Conservation (phyloP, 306 rosid genomes). For the Cicer judaicum region DNA sequence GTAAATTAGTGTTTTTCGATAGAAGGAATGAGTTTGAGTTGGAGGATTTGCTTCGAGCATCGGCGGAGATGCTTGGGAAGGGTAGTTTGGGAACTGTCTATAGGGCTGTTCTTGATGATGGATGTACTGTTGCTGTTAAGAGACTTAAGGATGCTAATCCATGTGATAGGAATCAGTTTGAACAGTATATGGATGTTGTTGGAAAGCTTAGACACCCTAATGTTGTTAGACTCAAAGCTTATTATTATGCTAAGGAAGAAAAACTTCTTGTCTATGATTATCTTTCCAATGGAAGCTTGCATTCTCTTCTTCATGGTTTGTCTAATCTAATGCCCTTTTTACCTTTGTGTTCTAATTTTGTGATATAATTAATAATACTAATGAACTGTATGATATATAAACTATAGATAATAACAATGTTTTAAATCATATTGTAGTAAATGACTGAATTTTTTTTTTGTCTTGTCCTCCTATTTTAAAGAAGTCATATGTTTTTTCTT, state of each 20-base stretch:
- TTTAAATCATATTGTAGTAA: background rate
- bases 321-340: background rate
- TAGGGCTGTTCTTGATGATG: slow-evolving; percentile 84
- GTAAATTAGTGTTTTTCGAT: slow-evolving; percentile 85
- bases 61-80: slow-evolving; percentile 98
- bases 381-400: background rate
- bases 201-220: slow-evolving; percentile 85
- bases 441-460: no score
- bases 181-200: slow-evolving; percentile 91
- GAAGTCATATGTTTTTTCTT: no score
- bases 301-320: slow-evolving; percentile 86
- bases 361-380: background rate
- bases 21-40: slow-evolving; percentile 83
- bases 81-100: slow-evolving; percentile 97
- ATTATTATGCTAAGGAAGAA: slow-evolving; percentile 91
- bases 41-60: slow-evolving; percentile 87
- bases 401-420: background rate
- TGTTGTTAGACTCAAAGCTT: slow-evolving; percentile 80
- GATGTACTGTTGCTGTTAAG: slow-evolving; percentile 84
- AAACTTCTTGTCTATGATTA: slow-evolving; percentile 94
- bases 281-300: slow-evolving; percentile 91
- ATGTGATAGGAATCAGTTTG: slow-evolving; percentile 78
- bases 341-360: background rate
- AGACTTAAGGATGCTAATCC: slow-evolving; percentile 91
- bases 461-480: no score